These are phyloP conservation scores for Penicillium longicatenatum DNA, from an alignment of 495 filamentous ascomycete genomes.

Conservation along the genomic window DNA sequence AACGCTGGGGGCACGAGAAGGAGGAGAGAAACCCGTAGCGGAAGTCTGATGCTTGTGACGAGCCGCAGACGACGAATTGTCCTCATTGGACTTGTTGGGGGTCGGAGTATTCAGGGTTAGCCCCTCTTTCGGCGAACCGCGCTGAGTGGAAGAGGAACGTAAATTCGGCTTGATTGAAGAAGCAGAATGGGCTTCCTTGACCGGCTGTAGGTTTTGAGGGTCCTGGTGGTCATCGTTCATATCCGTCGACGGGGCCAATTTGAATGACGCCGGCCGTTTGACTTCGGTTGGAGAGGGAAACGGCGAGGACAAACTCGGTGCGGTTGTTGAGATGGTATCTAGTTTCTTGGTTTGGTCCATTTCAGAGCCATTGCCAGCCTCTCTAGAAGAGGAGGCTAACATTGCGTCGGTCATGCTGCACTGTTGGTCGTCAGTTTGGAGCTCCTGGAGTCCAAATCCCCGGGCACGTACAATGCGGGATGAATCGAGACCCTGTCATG, in stretches of 20 bases:
- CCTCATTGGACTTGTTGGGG: constrained; percentile 32
- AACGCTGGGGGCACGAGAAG: constrained; percentile 59
- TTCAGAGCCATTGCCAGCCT: constrained; percentile 23
- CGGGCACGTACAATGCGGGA: constrained; percentile 24
- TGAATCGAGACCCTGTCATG: constrained; percentile 18
- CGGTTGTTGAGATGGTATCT: constrained; percentile 24
- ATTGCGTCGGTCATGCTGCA: constrained; percentile 32
- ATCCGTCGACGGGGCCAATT: constrained; percentile 16
- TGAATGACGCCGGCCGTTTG: constrained; percentile 25
- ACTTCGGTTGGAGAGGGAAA: constrained; percentile 39
- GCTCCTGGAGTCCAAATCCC: constrained; percentile 11
- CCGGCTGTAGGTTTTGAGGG: constrained; percentile 4
- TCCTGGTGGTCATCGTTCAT: constrained; percentile 8
- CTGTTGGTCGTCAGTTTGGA: constrained; percentile 23
- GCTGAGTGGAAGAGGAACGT: constrained; percentile 23
- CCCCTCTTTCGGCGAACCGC: constrained; percentile 23
- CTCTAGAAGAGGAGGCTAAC: constrained; percentile 21
- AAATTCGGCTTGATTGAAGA: constrained; percentile 24
- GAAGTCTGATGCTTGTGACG: constrained; percentile 32
- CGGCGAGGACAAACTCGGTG: constrained; percentile 32
- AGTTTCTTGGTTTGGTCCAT: constrained; percentile 26
- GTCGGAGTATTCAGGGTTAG: constrained; percentile 33
- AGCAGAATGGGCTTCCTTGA: constrained; percentile 5
- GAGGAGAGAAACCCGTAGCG: constrained; percentile 39
- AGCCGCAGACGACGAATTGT: constrained; percentile 21